A percentile compares a stretch with the other conserved stretches of the same genome.
These are phyloP conservation scores for Lecanoromycetidae sp. DNA, from an alignment of 2,329 filamentous ascomycete genomes.

Conservation along the genomic window DNA sequence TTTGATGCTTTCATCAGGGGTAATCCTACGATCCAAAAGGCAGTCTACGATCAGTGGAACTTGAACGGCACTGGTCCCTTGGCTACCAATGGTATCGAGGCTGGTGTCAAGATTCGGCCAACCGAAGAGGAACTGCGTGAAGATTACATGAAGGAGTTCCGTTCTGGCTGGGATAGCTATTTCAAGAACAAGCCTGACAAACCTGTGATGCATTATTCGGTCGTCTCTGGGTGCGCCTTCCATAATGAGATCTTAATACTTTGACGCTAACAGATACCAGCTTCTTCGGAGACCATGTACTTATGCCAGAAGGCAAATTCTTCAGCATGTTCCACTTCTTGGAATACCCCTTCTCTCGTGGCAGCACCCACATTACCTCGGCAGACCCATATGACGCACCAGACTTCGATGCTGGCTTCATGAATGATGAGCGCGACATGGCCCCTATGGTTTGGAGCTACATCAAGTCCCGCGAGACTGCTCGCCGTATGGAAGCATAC, in stretches of 20 bases:
- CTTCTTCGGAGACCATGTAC: constrained; percentile 39
- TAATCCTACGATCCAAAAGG: constrained; percentile 59
- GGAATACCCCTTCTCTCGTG: constrained; percentile 65
- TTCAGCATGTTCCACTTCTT: constrained; percentile 78
- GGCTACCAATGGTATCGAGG: constrained; percentile 67
- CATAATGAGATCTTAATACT: not conserved
- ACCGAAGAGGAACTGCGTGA: constrained; percentile 54
- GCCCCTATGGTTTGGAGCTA: constrained; percentile 75
- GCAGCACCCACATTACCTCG: constrained; percentile 58
- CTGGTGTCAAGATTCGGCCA: constrained; percentile 65
- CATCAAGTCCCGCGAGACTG: constrained; percentile 70
- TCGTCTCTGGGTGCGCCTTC: constrained; percentile 48
- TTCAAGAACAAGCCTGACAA: constrained; percentile 78
- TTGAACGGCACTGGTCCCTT: constrained; percentile 66
- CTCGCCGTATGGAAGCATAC: constrained; percentile 64
- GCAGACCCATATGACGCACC: constrained; percentile 60
- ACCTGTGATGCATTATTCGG: constrained; percentile 74
- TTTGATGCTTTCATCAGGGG: constrained; percentile 73
- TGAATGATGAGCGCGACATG: constrained; percentile 79
- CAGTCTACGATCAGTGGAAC: constrained; percentile 66
- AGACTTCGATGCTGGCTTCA: constrained; percentile 71
- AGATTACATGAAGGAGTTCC: constrained; percentile 55
- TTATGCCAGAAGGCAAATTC: constrained; percentile 63
- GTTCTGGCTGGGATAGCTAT: constrained; percentile 64
- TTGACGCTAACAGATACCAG: constrained; percentile 19